Base-by-base conservation (phyloP, 192 early-diverging fungal genomes). In the Coemansia nantahalensis region DNA sequence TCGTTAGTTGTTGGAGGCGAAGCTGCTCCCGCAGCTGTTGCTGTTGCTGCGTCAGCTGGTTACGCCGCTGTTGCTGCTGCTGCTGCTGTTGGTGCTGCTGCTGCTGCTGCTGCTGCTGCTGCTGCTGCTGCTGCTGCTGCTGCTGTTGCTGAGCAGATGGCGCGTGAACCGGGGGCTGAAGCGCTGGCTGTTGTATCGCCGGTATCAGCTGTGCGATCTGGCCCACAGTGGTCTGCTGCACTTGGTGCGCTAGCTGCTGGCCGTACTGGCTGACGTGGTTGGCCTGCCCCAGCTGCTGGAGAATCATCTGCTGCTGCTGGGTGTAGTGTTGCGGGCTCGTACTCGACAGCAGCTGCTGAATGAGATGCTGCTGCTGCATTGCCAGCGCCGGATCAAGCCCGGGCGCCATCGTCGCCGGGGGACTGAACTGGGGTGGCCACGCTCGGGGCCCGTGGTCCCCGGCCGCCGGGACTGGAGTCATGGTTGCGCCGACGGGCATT, bases 61-160 rank as follows among this genome's bases (percentile, higher is more conserved):
- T 28, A 3, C 26, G 26, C 26, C 26, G 3, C 26, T n/a, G n/a
- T n/a, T n/a, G n/a, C 28, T 47, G 47, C 41, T 39, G 47, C 11
- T 45, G 35, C 10, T 56, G 62, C 11, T 41, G 30, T 41, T 56
- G 40, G 19, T 32, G n/a, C 15, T 50, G 39, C 33, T 34, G 39
- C 19, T 43, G 16, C 32, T 39, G 38, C 38, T 5, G 38, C 4
- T 10, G 7, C 7, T 6, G 5, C 7, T 3, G 39, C 21, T 44
- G 42, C 10, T 45, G 57, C 16, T 38, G 44, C 36, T 52, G 48
- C 9, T 51, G 28, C 13, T 17, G 36, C 35, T 54, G 54, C 19
- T 59, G 64, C 17, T 66, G 64, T n/a, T 44, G 45, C 22, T 50
- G 18, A 16, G 47, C 43, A 30, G 15, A 39, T 15, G 38, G 31